phyloP scores from a whole-genome alignment of 352 stramenopile genomes.

The Phytophthora rubi region DNA sequence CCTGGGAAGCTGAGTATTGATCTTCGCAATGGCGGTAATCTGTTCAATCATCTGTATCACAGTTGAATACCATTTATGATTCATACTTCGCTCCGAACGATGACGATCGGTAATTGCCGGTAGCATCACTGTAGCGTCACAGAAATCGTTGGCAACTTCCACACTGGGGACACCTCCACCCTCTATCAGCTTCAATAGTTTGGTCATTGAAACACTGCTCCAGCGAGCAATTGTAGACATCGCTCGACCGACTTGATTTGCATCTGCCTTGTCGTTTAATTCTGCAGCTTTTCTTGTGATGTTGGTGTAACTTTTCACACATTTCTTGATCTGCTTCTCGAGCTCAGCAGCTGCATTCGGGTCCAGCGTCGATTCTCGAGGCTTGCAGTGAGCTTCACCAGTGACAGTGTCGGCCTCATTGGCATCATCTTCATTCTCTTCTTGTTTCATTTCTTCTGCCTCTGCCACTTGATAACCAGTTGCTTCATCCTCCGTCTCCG shows the following conservation, averaged over 20 bases:
- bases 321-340: not conserved
- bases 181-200: not conserved
- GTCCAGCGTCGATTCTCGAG: not conserved
- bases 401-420: not conserved
- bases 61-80: not conserved
- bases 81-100: not conserved
- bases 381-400: not conserved
- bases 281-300: not conserved
- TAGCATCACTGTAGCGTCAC: not conserved
- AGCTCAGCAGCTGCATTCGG: not conserved
- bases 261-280: not conserved
- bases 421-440: not conserved
- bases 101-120: not conserved
- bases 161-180: not conserved
- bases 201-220: not conserved
- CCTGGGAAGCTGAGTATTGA: not conserved
- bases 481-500: conserved; percentile 2
- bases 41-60: not conserved
- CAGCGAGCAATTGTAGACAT: not conserved
- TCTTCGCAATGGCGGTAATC: not conserved
- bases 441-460: not conserved
- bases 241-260: not conserved
- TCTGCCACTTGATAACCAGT: not conserved
- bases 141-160: not conserved
- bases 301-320: not conserved